phyloP scores from a whole-genome alignment of 345 rosid species.

The Cardamine occulta region DNA sequence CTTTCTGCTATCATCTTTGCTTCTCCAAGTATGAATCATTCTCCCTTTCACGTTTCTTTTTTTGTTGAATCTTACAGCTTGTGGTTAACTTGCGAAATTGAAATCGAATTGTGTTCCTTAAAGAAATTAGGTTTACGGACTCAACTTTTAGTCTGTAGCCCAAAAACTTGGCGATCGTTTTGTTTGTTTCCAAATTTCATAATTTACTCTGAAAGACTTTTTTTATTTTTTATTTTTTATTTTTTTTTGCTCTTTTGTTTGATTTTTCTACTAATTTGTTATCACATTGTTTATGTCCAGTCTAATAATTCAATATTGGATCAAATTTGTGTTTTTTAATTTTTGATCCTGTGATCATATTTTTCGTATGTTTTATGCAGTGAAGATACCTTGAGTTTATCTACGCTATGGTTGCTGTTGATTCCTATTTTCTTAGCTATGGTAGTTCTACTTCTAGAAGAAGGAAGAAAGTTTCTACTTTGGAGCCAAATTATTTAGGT shows the following conservation, averaged over 20 bases:
- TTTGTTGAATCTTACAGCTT: slow-evolving; percentile 1
- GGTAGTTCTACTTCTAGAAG: slow-evolving; percentile 38
- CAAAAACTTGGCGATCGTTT: slow-evolving; percentile 24
- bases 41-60: neutral
- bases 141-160: neutral
- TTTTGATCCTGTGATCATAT: neutral
- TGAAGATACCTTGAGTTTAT: slow-evolving; percentile 22
- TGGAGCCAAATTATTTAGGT: slow-evolving; percentile 34
- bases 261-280: neutral
- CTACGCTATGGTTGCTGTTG: slow-evolving; percentile 61
- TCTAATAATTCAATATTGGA: neutral
- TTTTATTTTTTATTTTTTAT: too few relatives aligned
- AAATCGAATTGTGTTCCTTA: neutral
- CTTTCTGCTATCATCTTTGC: neutral
- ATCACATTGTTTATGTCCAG: neutral
- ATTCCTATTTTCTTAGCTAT: slow-evolving; percentile 28
- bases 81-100: neutral
- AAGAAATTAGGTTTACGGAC: slow-evolving; percentile 5
- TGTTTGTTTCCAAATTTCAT: slow-evolving; percentile 3
- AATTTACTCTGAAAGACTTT: neutral
- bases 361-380: slow-evolving; percentile 21
- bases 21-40: slow-evolving; percentile 20
- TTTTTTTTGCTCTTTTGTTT: neutral
- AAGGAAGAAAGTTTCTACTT: slow-evolving; percentile 48
- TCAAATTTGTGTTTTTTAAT: neutral